Evolutionary conservation across 1,284 basidiomycete genomes (phyloP).

Genomic region (Tremellales sp.): DNA sequence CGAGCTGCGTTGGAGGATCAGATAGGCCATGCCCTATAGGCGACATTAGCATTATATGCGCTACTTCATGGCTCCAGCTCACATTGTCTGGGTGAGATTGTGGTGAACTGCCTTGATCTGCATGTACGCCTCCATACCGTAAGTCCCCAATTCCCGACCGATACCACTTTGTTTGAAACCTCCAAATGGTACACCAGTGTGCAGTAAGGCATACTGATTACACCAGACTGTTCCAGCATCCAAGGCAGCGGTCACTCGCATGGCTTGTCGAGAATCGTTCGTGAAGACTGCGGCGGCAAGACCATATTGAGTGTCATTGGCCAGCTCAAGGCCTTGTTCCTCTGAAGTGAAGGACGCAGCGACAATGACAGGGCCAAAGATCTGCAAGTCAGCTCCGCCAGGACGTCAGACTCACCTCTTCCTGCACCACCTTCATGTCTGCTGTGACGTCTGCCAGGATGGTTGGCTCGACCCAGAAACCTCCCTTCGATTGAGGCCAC

Average conservation of each 20-base stretch:
- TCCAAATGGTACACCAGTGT: slow-evolving; percentile 85
- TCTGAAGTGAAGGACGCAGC: slow-evolving; percentile 49
- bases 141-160: slow-evolving; percentile 80
- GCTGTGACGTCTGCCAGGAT: slow-evolving; percentile 41
- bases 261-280: slow-evolving; percentile 79
- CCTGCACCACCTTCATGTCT: slow-evolving; percentile 40
- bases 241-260: slow-evolving; percentile 73
- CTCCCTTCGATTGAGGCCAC: slow-evolving; percentile 34
- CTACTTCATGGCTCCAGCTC: too few species aligned
- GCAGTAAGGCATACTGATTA: slow-evolving; percentile 77
- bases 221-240: slow-evolving; percentile 81
- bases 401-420: slow-evolving; percentile 32
- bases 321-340: slow-evolving; percentile 58
- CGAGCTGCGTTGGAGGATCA: too few species aligned
- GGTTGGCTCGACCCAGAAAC: slow-evolving; percentile 49
- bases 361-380: slow-evolving; percentile 52
- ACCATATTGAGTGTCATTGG: slow-evolving; percentile 81
- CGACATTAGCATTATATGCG: too few species aligned
- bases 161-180: slow-evolving; percentile 82
- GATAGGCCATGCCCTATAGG: too few species aligned
- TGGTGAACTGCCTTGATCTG: slow-evolving; percentile 83
- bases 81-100: slow-evolving; percentile 52
- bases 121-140: slow-evolving; percentile 77
- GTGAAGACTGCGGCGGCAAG: slow-evolving; percentile 86
- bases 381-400: slow-evolving; percentile 27